Evolutionary conservation across 1,139 yeast species (phyloP).

Genomic region (Debaryomyces coudertii): DNA sequence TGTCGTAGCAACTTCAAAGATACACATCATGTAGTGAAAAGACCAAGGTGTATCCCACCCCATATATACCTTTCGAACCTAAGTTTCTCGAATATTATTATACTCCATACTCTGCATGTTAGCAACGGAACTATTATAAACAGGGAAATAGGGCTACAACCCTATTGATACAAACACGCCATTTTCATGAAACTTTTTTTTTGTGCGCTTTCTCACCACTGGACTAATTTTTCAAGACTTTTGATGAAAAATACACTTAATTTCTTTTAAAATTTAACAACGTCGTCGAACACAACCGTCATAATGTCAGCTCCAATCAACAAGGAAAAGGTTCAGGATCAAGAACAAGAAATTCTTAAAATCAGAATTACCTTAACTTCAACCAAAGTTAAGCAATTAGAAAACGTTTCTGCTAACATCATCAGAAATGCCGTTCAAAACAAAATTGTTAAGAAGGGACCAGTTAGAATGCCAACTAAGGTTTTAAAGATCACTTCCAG

Average conservation of each 20-base stretch:
- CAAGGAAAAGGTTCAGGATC: slow-evolving; percentile 81
- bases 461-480: slow-evolving; percentile 99
- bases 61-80: background rate
- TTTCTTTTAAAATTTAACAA: slow-evolving; percentile 27
- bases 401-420: slow-evolving; percentile 87
- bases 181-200: slow-evolving; percentile 1
- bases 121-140: background rate
- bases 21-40: too few relatives aligned
- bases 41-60: background rate
- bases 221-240: slow-evolving; percentile 17
- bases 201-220: background rate
- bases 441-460: slow-evolving; percentile 92
- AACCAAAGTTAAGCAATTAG: slow-evolving; percentile 98
- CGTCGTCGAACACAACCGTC: slow-evolving; percentile 51
- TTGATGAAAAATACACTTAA: slow-evolving; percentile 14
- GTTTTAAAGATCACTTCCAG: slow-evolving; percentile 98
- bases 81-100: too few relatives aligned
- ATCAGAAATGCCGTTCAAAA: slow-evolving; percentile 83
- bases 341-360: slow-evolving; percentile 87
- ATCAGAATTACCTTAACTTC: slow-evolving; percentile 99
- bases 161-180: background rate
- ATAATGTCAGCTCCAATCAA: slow-evolving; percentile 75
- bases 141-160: background rate
- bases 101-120: background rate
- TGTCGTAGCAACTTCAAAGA: too few relatives aligned